A percentile compares a stretch with the other conserved stretches of the same genome.
These are phyloP conservation scores for Aspergillus panamensis DNA, from an alignment of 495 filamentous ascomycete species.

Conservation along the genomic window DNA sequence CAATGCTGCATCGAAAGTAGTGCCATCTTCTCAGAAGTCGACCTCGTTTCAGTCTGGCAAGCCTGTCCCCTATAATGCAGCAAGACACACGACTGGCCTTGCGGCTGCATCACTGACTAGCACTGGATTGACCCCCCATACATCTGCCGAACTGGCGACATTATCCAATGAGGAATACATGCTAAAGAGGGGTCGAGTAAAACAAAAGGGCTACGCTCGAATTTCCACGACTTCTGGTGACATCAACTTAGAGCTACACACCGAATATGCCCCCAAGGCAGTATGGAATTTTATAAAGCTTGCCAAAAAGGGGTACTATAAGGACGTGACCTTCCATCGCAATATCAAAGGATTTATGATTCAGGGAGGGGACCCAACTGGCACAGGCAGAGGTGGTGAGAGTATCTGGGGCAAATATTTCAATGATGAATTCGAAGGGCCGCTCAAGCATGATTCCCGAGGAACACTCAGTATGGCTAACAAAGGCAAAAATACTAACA, in stretches of 20 bases:
- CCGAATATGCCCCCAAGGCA: slow-evolving; percentile 84
- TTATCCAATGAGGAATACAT: slow-evolving; percentile 94
- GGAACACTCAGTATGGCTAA: slow-evolving; percentile 94
- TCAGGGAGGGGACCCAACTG: slow-evolving; percentile 72
- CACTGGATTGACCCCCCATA: slow-evolving; percentile 90
- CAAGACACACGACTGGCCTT: slow-evolving; percentile 82
- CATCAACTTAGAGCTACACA: slow-evolving; percentile 83
- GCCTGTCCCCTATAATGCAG: slow-evolving; percentile 73
- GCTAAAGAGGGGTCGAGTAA: slow-evolving; percentile 82
- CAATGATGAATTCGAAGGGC: slow-evolving; percentile 88
- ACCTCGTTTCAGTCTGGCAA: slow-evolving; percentile 32
- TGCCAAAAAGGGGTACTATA: slow-evolving; percentile 87
- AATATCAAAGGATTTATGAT: slow-evolving; percentile 98
- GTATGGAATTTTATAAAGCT: slow-evolving; percentile 97
- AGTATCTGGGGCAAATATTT: slow-evolving; percentile 91
- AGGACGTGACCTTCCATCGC: slow-evolving; percentile 76
- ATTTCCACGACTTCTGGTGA: slow-evolving; percentile 80
- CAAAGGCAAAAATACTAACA: slow-evolving; percentile 96
- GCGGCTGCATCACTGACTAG: slow-evolving; percentile 94
- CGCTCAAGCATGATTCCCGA: slow-evolving; percentile 69
- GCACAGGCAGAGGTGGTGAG: slow-evolving; percentile 78
- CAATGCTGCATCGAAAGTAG: slow-evolving; percentile 17
- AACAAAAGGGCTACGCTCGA: slow-evolving; percentile 83
- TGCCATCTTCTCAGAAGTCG: slow-evolving; percentile 23
- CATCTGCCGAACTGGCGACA: slow-evolving; percentile 75